Conservation (phyloP, 805 yeast genomes). For the Hanseniaspora mollemarum region DNA sequence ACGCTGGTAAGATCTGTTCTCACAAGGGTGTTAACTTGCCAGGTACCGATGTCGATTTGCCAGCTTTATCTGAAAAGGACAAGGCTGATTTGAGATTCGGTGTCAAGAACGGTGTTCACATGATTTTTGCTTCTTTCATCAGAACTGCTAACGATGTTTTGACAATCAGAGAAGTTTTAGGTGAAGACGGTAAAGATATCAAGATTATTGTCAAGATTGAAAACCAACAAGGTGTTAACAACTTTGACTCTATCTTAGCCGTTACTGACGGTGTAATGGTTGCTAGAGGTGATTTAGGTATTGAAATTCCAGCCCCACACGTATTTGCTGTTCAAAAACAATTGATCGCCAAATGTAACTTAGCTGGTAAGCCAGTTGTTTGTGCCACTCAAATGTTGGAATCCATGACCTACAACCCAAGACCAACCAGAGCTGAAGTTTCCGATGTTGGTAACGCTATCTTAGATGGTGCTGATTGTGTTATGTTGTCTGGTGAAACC, state of each 20-base stretch:
- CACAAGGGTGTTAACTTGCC: slow-evolving; percentile 99
- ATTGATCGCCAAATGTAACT: slow-evolving; percentile 96
- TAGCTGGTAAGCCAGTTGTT: slow-evolving; percentile 98
- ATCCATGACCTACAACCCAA: slow-evolving; percentile 98
- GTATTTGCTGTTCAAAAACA: slow-evolving; percentile 98
- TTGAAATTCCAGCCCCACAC: slow-evolving; percentile 98
- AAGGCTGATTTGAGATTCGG: slow-evolving; percentile 85
- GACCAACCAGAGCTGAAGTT: slow-evolving; percentile 99
- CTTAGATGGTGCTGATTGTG: slow-evolving; percentile 99
- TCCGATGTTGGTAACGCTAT: slow-evolving; percentile 99
- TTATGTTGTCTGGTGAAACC: slow-evolving; percentile 98
- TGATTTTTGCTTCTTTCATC: slow-evolving; percentile 97
- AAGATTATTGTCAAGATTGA: slow-evolving; percentile 96
- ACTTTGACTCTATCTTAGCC: slow-evolving; percentile 87
- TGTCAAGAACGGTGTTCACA: slow-evolving; percentile 94
- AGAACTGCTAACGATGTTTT: slow-evolving; percentile 84
- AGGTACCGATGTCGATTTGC: slow-evolving; percentile 96
- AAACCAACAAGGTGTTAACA: slow-evolving; percentile 99
- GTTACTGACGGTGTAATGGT: slow-evolving; percentile 99
- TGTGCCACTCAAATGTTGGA: slow-evolving; percentile 99
- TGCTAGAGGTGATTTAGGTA: slow-evolving; percentile 99
- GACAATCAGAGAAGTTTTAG: slow-evolving; percentile 86
- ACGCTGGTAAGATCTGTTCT: slow-evolving; percentile 90
- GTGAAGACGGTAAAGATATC: slow-evolving; percentile 92
- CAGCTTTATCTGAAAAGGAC: slow-evolving; percentile 96